Evolutionary conservation across 2,329 filamentous ascomycete genomes (phyloP), one percentile per base, ranked within the genome.

Genomic region (Pyrenochaeta sp.): DNA sequence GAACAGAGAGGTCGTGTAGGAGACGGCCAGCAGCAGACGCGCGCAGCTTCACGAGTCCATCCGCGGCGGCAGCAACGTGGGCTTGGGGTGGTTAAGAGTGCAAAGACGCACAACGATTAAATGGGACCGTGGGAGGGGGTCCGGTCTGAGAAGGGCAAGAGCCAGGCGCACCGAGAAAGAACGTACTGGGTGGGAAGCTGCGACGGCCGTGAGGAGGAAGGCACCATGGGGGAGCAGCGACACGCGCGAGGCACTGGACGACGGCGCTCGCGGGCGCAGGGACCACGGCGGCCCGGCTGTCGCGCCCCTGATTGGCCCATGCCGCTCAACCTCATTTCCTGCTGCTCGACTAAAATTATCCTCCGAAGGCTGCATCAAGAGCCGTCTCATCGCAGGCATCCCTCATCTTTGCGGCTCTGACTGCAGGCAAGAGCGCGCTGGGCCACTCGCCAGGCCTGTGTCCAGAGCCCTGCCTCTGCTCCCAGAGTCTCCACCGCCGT

Each of bases 151-250:
- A 61, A 56, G 41, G 57, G 56, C 58, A 58, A 37, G 56, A 44
- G 42, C 46, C 45, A 40, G 58, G 58, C 53, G 41, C 57, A 54
- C 53, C 47, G 51, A 58, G 58, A 57, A 65, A 68, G 62, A 65
- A 62, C 67, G 66, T 69, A 62, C 32, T 55, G 65, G 65, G 63
- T 63, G 61, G 60, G 64, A 56, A 66, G 61, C 63, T 68, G 60
- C 64, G 61, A 63, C 60, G 48, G 60, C 53, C 55, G 51, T 56
- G 57, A 54, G 55, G 56, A 55, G 46, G 53, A 60, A 59, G 50
- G 46, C 48, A 58, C 48, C 57, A 58, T 63, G 55, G 61, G 57
- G 57, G 58, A 51, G 44, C 46, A 49, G 37, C 47, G 39, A 34
- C 39, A 50, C 29, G 44, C 38, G 27, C 43, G 38, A 48, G 51